A percentile compares a stretch with the other conserved stretches of the same genome.
Conservation (phyloP, 169 alveolate species). For the Amoebophrya sp. region DNA sequence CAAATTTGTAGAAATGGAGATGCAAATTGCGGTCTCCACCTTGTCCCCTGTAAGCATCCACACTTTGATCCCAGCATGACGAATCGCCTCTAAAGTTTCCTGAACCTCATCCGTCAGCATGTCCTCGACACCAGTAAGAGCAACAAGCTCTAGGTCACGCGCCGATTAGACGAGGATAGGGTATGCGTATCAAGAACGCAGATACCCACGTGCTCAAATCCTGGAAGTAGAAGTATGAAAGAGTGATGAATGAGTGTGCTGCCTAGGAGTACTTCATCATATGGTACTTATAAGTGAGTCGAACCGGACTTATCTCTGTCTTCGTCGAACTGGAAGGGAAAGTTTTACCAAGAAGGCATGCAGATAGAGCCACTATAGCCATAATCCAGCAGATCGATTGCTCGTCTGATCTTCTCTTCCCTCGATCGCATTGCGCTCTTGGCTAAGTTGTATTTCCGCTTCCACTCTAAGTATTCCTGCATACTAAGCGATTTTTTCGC, state of each 20-base stretch:
- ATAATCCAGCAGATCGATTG: constrained; percentile 58
- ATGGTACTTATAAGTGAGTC: too few species aligned
- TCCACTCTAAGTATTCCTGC: constrained; percentile 57
- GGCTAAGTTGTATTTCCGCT: constrained; percentile 51
- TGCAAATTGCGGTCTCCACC: constrained; percentile 97
- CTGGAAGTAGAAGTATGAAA: too few species aligned
- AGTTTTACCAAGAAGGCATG: too few species aligned
- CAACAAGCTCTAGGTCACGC: constrained; percentile 77
- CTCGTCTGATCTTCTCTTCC: constrained; percentile 54
- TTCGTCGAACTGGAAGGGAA: too few species aligned
- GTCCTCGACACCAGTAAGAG: constrained; percentile 95
- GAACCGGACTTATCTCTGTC: too few species aligned
- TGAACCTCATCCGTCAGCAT: constrained; percentile 87
- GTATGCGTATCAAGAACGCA: constrained; percentile 60
- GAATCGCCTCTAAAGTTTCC: constrained; percentile 79
- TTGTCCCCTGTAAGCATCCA: constrained; percentile 99
- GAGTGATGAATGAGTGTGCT: too few species aligned
- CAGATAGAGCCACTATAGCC: too few species aligned
- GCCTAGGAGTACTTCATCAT: too few species aligned
- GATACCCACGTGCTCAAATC: too few species aligned
- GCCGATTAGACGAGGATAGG: constrained; percentile 51
- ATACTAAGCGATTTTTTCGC: constrained; percentile 79
- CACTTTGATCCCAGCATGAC: constrained; percentile 91
- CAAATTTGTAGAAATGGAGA: constrained; percentile 91
- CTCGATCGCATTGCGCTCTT: constrained; percentile 54